Percentiles rank a stretch among this genome's conserved stretches.
Evolutionary conservation across 345 rosid species (phyloP).

Genomic region (Geranium brycei): DNA sequence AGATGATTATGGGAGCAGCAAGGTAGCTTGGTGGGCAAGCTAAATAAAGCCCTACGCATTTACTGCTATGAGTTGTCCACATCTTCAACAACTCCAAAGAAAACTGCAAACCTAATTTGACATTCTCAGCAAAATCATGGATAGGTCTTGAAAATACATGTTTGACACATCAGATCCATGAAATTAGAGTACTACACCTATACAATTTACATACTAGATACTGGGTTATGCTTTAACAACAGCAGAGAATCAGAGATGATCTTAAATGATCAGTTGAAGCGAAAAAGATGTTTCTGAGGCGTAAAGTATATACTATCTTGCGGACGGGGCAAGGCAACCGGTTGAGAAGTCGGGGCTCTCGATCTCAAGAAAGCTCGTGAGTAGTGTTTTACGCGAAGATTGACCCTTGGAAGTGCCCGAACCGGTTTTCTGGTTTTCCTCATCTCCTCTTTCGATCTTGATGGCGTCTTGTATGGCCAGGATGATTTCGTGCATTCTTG

Average conservation of each 20-base stretch:
- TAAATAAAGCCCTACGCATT: too few relatives aligned
- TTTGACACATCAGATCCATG: too few relatives aligned
- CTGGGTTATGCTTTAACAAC: too few relatives aligned
- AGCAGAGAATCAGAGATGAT: too few relatives aligned
- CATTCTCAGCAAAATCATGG: neutral
- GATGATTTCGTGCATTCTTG: slow-evolving; percentile 82
- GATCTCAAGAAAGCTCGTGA: slow-evolving; percentile 80
- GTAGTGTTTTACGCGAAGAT: slow-evolving; percentile 68
- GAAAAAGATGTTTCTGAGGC: neutral
- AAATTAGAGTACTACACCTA: too few relatives aligned
- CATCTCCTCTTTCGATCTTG: slow-evolving; percentile 55
- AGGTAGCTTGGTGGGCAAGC: too few relatives aligned
- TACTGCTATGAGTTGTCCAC: too few relatives aligned
- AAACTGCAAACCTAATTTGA: neutral
- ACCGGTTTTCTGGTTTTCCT: slow-evolving; percentile 24
- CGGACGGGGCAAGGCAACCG: slow-evolving; percentile 56
- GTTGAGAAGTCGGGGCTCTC: slow-evolving; percentile 75
- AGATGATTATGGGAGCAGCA: too few relatives aligned
- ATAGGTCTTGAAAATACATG: too few relatives aligned
- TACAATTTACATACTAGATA: too few relatives aligned
- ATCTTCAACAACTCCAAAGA: neutral
- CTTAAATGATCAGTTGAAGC: neutral
- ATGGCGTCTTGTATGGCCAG: slow-evolving; percentile 74
- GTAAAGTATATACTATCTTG: slow-evolving; percentile 31
- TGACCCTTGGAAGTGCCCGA: slow-evolving; percentile 43